Evolutionary conservation across 495 filamentous ascomycete genomes (phyloP).

Genomic region (Corynascus novoguineensis): DNA sequence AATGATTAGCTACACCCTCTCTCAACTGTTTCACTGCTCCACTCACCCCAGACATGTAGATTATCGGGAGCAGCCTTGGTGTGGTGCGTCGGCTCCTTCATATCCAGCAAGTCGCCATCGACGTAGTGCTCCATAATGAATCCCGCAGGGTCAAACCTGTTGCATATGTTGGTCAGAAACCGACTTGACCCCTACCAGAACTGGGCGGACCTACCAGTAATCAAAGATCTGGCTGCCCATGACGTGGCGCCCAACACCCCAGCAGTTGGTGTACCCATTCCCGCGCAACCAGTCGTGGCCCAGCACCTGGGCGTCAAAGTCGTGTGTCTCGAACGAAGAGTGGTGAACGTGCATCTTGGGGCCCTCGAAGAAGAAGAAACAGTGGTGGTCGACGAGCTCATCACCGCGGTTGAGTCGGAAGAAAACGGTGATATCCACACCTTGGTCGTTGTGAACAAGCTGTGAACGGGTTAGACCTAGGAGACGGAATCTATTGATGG

Average conservation of each 20-base stretch:
- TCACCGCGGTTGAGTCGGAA: conserved; percentile 58
- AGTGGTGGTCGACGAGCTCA: conserved; percentile 63
- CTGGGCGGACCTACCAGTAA: conserved; percentile 52
- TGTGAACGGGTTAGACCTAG: too few species aligned
- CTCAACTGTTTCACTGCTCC: background rate
- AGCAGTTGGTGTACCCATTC: conserved; percentile 61
- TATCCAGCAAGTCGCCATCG: conserved; percentile 64
- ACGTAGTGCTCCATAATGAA: conserved; percentile 63
- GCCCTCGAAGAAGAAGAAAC: conserved; percentile 59
- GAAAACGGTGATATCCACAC: conserved; percentile 54
- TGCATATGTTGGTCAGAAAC: background rate
- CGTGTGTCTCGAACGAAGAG: conserved; percentile 66
- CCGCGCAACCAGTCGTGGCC: conserved; percentile 65
- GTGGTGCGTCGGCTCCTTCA: conserved; percentile 48
- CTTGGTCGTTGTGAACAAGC: conserved; percentile 46
- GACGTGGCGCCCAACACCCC: conserved; percentile 68
- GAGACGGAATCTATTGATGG: too few species aligned
- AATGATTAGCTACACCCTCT: background rate
- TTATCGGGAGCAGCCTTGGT: conserved; percentile 40
- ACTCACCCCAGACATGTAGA: conserved; percentile 47
- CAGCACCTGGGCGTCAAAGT: conserved; percentile 68
- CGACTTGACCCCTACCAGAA: background rate
- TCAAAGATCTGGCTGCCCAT: conserved; percentile 64
- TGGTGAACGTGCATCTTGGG: conserved; percentile 62
- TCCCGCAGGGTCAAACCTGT: conserved; percentile 54